Percentiles rank a stretch among this genome's conserved stretches.
Conservation (phyloP, 306 rosid species). For the Lagenaria siceraria region DNA sequence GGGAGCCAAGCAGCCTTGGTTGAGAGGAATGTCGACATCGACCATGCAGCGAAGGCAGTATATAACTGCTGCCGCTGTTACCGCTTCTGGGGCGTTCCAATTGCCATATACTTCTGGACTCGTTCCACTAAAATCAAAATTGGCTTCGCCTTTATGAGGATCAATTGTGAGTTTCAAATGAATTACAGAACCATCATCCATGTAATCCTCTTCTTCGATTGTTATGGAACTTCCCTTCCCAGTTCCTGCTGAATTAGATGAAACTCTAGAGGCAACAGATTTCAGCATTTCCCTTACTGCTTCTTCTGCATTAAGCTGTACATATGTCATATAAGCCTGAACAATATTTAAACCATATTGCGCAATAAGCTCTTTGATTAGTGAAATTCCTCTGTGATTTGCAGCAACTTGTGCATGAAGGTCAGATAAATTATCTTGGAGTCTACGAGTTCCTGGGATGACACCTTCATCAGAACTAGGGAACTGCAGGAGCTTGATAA, state of each 20-base stretch:
- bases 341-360: slow-evolving; percentile 75
- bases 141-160: slow-evolving; percentile 69
- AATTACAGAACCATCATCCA: slow-evolving; percentile 94
- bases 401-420: slow-evolving; percentile 93
- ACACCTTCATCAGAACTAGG: slow-evolving; percentile 37
- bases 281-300: slow-evolving; percentile 94
- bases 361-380: slow-evolving; percentile 68
- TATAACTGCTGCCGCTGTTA: slow-evolving; percentile 89
- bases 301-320: slow-evolving; percentile 78
- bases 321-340: slow-evolving; percentile 92
- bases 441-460: slow-evolving; percentile 69
- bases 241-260: slow-evolving; percentile 21
- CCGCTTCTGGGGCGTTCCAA: slow-evolving; percentile 95
- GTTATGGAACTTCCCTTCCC: slow-evolving; percentile 22
- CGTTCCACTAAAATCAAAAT: slow-evolving; percentile 63
- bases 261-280: slow-evolving; percentile 48
- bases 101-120: slow-evolving; percentile 90
- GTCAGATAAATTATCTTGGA: slow-evolving; percentile 91
- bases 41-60: slow-evolving; percentile 83
- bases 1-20: slow-evolving; percentile 97
- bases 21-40: slow-evolving; percentile 84
- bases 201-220: slow-evolving; percentile 83
- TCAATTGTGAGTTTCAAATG: slow-evolving; percentile 76
- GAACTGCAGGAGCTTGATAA: slow-evolving; percentile 48
- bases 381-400: slow-evolving; percentile 78